These are phyloP conservation scores for Dichotomocladium elegans DNA, from an alignment of 371 early-diverging fungal species.

Conservation along the genomic window DNA sequence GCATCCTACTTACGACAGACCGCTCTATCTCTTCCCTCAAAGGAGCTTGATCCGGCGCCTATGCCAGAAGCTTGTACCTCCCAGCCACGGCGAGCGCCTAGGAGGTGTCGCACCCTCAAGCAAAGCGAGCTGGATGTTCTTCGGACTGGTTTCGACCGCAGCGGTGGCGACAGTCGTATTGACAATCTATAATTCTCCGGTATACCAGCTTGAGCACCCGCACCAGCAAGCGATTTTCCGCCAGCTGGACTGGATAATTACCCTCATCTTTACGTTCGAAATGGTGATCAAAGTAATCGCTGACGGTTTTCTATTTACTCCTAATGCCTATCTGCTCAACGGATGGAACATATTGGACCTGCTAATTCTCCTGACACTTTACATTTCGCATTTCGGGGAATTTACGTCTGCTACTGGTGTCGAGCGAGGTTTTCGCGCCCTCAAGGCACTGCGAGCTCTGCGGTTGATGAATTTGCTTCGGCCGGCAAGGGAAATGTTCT, in stretches of 20 bases:
- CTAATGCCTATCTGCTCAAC: conserved; percentile 61
- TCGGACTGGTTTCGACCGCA: conserved; percentile 38
- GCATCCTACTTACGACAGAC: conserved; percentile 63
- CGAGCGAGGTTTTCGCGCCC: conserved; percentile 58
- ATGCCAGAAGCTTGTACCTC: conserved; percentile 55
- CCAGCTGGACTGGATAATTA: conserved; percentile 50
- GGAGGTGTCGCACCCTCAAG: conserved; percentile 47
- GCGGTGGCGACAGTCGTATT: conserved; percentile 50
- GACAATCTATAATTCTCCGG: conserved; percentile 56
- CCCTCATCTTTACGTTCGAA: conserved; percentile 56
- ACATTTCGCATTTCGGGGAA: conserved; percentile 49
- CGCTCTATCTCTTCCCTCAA: conserved; percentile 53
- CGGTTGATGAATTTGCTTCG: conserved; percentile 59
- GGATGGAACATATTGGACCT: conserved; percentile 68
- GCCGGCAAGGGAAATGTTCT: conserved; percentile 57
- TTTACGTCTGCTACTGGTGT: conserved; percentile 44
- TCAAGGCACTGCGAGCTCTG: conserved; percentile 62
- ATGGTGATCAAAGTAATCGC: conserved; percentile 62
- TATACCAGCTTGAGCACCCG: conserved; percentile 38
- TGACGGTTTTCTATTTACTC: conserved; percentile 63
- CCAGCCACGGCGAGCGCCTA: conserved; percentile 50
- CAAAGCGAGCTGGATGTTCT: conserved; percentile 41
- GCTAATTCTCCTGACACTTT: conserved; percentile 58
- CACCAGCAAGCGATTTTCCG: conserved; percentile 8
- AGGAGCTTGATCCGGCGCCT: conserved; percentile 49